Evolutionary conservation across 495 filamentous ascomycete genomes (phyloP), one percentile per base, ranked within the genome.

Genomic region (Xylaria curta): DNA sequence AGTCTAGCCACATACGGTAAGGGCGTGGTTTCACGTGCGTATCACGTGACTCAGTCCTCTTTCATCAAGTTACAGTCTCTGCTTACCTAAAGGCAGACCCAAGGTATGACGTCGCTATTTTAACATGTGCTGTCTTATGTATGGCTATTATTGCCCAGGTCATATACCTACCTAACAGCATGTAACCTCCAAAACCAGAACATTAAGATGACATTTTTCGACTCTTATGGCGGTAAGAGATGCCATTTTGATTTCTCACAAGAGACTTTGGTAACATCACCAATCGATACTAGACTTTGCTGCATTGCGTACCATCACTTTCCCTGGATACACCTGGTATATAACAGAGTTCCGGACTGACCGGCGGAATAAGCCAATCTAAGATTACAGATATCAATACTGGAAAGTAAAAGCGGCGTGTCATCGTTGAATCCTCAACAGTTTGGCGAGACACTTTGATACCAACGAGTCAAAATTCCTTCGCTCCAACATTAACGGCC

Each of bases 1-100:
- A 26, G 28, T 47, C 59, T 75, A 74, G 40, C 76, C 74, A 51
- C 15, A 70, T 79, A 40, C 4, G 74, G 76, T 10, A 69, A 60
- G 54, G 61, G 9, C 6, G 13, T 21, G 15, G 36, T 38, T 17
- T 33, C 70, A 72, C 70, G 65, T 72, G 70, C 4, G 1, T 2
- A 3, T 0, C 75, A 76, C 74, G 75, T 78, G 76, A 78, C n/a
- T 1, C 17, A 2, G 3, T 51, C 9, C n/a, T 10, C n/a, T 51
- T 51, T 2, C 2, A 8, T 3, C 47, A 24, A 24, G 47, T 6
- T 21, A n/a, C n/a, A n/a, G 31, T 47, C 12, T 13, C 13, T 15
- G 13, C 42, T 17, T 46, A 46, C 42, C 42, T 46, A 19, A 42
- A 42, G 10, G 38, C 12, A 42, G 38, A 42, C 38, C 38, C 13